These are phyloP conservation scores for Gossypium trilobum DNA, from an alignment of 441 rosid species.

Conservation along the genomic window DNA sequence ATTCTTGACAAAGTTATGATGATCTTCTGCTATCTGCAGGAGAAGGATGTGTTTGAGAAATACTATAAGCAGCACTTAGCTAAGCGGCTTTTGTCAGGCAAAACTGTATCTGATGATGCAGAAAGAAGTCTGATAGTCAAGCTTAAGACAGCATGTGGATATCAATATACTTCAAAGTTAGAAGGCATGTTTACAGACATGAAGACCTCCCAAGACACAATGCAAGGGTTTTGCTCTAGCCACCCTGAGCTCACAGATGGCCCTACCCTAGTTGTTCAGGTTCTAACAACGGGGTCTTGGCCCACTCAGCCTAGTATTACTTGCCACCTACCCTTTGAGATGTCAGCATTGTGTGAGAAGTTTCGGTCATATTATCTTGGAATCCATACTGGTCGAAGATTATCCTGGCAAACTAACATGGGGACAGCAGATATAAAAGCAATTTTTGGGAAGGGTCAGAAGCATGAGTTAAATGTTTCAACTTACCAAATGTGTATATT, in stretches of 20 bases:
- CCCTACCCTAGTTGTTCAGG: slow-evolving; percentile 82
- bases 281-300: slow-evolving; percentile 91
- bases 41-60: slow-evolving; percentile 92
- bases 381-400: slow-evolving; percentile 81
- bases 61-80: slow-evolving; percentile 92
- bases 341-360: slow-evolving; percentile 78
- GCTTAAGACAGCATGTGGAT: slow-evolving; percentile 91
- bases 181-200: slow-evolving; percentile 98
- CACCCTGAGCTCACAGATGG: slow-evolving; percentile 76
- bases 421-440: slow-evolving; percentile 91
- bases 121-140: slow-evolving; percentile 90
- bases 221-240: slow-evolving; percentile 63
- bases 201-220: slow-evolving; percentile 91
- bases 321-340: slow-evolving; percentile 82
- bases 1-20: slow-evolving; percentile 95
- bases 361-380: slow-evolving; percentile 87
- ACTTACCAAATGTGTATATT: slow-evolving; percentile 95
- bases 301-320: slow-evolving; percentile 75
- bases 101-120: slow-evolving; percentile 86
- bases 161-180: slow-evolving; percentile 83
- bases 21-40: slow-evolving; percentile 91
- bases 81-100: slow-evolving; percentile 85
- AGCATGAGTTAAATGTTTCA: slow-evolving; percentile 88
- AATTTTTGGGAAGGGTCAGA: slow-evolving; percentile 79
- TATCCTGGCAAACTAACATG: slow-evolving; percentile 97